These are phyloP conservation scores for Astrephomene gubernaculifera DNA, from an alignment of 139 green algal genomes.

Conservation along the genomic window DNA sequence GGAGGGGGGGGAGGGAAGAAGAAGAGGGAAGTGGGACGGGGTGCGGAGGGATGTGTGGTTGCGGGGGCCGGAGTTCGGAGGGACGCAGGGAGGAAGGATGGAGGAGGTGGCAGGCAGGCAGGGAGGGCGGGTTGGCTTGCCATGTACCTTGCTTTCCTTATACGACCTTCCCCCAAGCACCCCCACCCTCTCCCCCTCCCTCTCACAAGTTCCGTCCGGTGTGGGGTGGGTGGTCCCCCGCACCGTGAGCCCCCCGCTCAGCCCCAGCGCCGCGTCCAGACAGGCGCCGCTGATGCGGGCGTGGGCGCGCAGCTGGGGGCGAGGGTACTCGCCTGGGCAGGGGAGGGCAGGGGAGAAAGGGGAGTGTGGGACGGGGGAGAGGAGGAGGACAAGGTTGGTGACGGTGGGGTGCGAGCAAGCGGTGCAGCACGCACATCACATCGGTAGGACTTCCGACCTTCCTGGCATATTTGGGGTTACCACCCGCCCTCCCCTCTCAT, in stretches of 20 bases:
- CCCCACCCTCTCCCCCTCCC: neutral
- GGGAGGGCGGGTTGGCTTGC: neutral
- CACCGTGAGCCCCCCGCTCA: slow-evolving; percentile 61
- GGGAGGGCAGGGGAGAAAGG: neutral
- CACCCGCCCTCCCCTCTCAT: too few relatives aligned
- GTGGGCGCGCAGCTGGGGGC: slow-evolving; percentile 67
- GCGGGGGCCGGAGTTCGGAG: slow-evolving; percentile 46
- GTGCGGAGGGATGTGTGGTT: slow-evolving; percentile 19
- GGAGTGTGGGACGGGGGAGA: neutral
- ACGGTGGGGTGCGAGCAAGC: neutral
- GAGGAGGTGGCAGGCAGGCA: neutral
- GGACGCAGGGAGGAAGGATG: neutral
- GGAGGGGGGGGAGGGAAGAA: neutral
- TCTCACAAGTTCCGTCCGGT: slow-evolving; percentile 51
- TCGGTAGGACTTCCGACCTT: too few relatives aligned
- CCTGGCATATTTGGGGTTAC: too few relatives aligned
- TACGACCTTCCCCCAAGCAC: neutral
- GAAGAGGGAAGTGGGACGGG: slow-evolving; percentile 53
- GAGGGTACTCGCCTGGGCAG: slow-evolving; percentile 71
- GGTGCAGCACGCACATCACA: too few relatives aligned
- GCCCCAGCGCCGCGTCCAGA: slow-evolving; percentile 78
- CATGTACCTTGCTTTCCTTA: too few relatives aligned
- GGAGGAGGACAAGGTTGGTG: neutral
- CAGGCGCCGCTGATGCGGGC: slow-evolving; percentile 79
- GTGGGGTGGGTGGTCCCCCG: slow-evolving; percentile 59